Base-by-base conservation (phyloP, 371 early-diverging fungal genomes). In the Sporodiniella umbellata region DNA sequence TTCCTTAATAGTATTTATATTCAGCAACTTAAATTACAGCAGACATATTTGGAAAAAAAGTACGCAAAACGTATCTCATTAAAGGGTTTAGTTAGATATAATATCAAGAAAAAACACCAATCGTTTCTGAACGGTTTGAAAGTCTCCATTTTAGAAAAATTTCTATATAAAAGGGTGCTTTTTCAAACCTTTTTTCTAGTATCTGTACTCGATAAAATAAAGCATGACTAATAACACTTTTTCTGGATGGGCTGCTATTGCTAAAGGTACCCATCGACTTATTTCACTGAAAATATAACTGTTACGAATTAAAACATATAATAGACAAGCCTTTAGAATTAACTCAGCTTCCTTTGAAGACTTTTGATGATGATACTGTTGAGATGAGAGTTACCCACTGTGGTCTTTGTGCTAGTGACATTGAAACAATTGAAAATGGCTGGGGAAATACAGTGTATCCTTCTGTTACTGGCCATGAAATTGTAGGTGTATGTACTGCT, bases 401-500 rank as follows among this genome's bases (percentile, higher is more conserved):
- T 37, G 80, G 79, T 52, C 69, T 80, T 38, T 83, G 83, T 42
- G 79, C 72, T 26, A 62, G 69, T 3, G 73, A 70, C 48, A 56
- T 83, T 33, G 85, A 85, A 64, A 84, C 80, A 35, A 60, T 79
- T 45, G 75, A 70, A 28, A 57, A 61, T 21, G 81, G 74, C 24
- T 84, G 82, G 85, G 75, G 78, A 0, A 49, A 54, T 10, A 66
- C 79, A 19, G 26, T 25, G 12, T 85, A 66, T 57, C 84, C 86
- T 11, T 42, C 45, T 12, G 70, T 82, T 37, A 72, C 75, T 39
- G 86, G 86, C 21, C 85, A 85, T 55, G 81, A 82, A 52, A 79
- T 84, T 42, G 56, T 76, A 28, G 80, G 80, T 45, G 28, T 57
- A 19, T 69, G 78, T 15, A 68, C 73, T 8, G 62, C 68, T 10